Evolutionary conservation across 1,284 basidiomycete species (phyloP), one percentile per base, ranked within the genome.

Genomic region (Pseudozyma sp.): DNA sequence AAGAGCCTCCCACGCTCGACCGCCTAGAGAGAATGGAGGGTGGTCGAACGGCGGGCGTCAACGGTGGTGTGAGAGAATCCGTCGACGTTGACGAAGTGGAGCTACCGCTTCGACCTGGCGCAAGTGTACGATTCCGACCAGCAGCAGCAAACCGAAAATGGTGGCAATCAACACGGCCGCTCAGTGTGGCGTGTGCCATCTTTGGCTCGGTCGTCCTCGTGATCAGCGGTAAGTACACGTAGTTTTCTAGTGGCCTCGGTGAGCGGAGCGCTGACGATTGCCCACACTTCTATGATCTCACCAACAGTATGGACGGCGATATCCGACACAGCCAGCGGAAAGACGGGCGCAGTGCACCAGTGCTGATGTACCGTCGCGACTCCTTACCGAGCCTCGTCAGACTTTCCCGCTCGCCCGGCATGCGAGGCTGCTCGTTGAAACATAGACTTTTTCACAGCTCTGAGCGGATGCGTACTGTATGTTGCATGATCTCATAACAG

Each of bases 111-210:
- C 75, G 79, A 7, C 82, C 82, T 0, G 82, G 82, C 24, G 82
- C 82, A 7, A 56, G 57, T 42, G 64, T 71, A 5, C 59, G 68
- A 1, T 75, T 75, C 59, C 56, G 70, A 44, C 61, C 75, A n/a
- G 52, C 75, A 54, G 70, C 68, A 47, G 61, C 57, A 11, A 74
- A 74, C 43, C 64, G 76, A 44, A 77, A 71, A 44, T 84, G 82
- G 82, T 83, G 78, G 78, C 69, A 78, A 52, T 78, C 76, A 10
- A 84, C 81, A 17, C 71, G 78, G 40, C 78, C 81, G 31, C 70
- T 82, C 14, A 82, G 81, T 30, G 73, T 78, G 16, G 68, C 64
- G 4, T 80, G 77, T n/a, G 79, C 82, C 50, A 49, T 78, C 49
- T 84, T 84, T 58, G 82, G 82, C 10, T 59, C 72, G 16, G 42